These are phyloP conservation scores for Fraxinus velutina DNA, from an alignment of 305 asterid species.

Conservation along the genomic window DNA sequence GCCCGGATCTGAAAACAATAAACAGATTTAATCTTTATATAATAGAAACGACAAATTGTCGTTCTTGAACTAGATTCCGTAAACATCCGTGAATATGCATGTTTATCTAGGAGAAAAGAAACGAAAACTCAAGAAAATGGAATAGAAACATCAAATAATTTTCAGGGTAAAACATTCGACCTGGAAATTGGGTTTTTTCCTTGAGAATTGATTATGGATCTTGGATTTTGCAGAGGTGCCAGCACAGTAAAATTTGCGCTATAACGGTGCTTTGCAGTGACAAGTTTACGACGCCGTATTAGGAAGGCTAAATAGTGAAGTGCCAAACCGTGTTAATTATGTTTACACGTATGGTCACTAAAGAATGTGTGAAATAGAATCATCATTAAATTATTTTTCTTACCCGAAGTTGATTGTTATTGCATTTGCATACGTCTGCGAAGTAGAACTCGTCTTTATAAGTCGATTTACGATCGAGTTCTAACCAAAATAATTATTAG, in stretches of 20 bases:
- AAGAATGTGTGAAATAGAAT: neutral
- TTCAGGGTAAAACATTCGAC: slow-evolving; percentile 17
- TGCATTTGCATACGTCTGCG: neutral
- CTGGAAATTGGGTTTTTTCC: slow-evolving; percentile 31
- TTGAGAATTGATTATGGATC: slow-evolving; percentile 34
- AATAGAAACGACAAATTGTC: slow-evolving; percentile 1
- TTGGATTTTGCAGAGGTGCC: slow-evolving; percentile 40
- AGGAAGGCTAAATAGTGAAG: neutral
- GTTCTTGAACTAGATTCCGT: slow-evolving; percentile 13
- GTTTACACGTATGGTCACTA: neutral
- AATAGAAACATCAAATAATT: neutral
- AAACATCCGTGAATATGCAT: slow-evolving; percentile 18
- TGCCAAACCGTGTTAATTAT: slow-evolving; percentile 20
- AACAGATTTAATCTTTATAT: slow-evolving; percentile 25
- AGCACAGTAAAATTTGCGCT: slow-evolving; percentile 32
- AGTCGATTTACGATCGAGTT: neutral
- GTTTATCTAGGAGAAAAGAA: slow-evolving; percentile 5
- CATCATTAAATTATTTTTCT: neutral
- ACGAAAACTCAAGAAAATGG: slow-evolving; percentile 17
- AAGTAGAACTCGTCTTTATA: neutral
- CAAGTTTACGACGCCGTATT: slow-evolving; percentile 35
- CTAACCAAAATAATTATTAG: neutral
- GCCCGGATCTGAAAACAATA: slow-evolving; percentile 48
- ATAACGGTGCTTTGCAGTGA: slow-evolving; percentile 1
- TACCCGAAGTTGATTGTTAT: neutral